Evolutionary conservation across 2,329 filamentous ascomycete genomes (phyloP), one percentile per base, ranked within the genome.

Genomic region (Seiridium unicorne): DNA sequence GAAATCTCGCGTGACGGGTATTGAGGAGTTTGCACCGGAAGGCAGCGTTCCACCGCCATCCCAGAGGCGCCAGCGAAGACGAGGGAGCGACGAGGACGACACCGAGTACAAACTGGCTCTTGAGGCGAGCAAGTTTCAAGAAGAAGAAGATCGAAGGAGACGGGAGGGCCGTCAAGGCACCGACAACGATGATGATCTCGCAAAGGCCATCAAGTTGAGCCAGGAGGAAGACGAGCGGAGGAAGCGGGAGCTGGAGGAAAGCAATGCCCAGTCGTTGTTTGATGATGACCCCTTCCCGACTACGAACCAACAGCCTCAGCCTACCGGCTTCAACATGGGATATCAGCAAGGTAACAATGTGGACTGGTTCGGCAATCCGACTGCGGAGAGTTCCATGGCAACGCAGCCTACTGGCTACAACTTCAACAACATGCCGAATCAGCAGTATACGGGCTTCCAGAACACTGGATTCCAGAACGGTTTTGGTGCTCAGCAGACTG

Each of bases 261-360:
- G 83, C 73, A 97, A 96, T 70, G 89, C 91, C 26, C 83, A 89
- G 53, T 88, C 92, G 26, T 83, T 99, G n/a, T 98, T 99, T 69
- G 93, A 96, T 68, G 91, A 96, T 67, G 85, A 86, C 42, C 83
- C 88, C 5, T 75, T 81, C 32, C 86, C 89, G 69, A 74, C 81
- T 3, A 78, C 86, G 58, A 70, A 66, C 49, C 64, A 66, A 36
- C 89, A 92, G 68, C 85, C 90, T 42, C 92, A 93, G 76, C 87
- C 86, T 46, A 98, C 93, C 11, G 94, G 93, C 42, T 93, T 92
- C 79, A 98, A 97, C 76, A 93, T 97, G 77, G 94, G 94, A 51
- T 99, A 99, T 71, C 93, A 98, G 79, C 95, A 99, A 77, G 94
- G 97, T 72, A 90, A 90, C 60, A 92, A 92, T 10, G 95, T 99